Base-by-base conservation (phyloP, 768 basidiomycete species). In the Leccinum disarticulatum region DNA sequence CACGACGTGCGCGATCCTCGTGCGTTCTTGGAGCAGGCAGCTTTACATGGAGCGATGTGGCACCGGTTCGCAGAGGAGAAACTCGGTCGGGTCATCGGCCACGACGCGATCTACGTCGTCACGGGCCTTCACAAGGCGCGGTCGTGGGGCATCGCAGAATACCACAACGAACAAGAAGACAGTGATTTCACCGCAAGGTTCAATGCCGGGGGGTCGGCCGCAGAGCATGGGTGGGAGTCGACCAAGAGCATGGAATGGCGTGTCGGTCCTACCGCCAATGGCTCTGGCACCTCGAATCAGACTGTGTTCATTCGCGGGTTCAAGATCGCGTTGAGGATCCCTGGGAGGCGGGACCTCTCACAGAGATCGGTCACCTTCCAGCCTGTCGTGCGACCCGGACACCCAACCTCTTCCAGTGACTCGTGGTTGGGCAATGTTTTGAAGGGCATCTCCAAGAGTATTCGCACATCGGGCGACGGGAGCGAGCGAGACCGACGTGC, bases 31-130 rank as follows among this genome's bases (percentile, higher is more conserved):
- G 64, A 68, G 14, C 70, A 70, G 46, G 73, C 73, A 1, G 57
- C 58, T 33, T 41, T 59, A 30, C 52, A 76, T 56, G 74, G 69
- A 0, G 57, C 55, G 14, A 55, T 62, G 6, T 77, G 76, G 76
- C 77, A 75, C 57, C 58, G 56, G 31, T 72, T 71, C 22, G 72
- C 65, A 9, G 66, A 71, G 56, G 62, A 58, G 27, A 54, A 62
- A 0, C 68, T 71, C 52, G 70, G 70, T 9, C 67, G 70, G 51
- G 62, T 61, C 55, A 68, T 68, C n/a, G 68, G 68, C 41, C 71
- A 71, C 41, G 70, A 73, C 11, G 58, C 69, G 17, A 65, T 76
- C 46, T 77, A 77, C 38, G 64, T 77, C 36, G 66, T 77, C 43
- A 77, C 66, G 4, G 68, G 69, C 1, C 35, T 68, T 7, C 60